Evolutionary conservation across 768 basidiomycete genomes (phyloP).

Genomic region (Tylopilus sp.): DNA sequence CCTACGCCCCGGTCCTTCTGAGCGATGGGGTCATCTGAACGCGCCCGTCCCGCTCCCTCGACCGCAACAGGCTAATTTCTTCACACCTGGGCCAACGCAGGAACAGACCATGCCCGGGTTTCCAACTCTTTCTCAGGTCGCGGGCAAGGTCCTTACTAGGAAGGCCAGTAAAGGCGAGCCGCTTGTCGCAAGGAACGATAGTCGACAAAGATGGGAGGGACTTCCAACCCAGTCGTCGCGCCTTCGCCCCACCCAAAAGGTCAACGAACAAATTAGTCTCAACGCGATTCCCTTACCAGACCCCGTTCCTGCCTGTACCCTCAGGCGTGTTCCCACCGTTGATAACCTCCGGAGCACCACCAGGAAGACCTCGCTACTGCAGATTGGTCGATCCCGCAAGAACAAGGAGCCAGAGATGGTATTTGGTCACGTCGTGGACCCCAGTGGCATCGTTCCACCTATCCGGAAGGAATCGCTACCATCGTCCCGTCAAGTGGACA

Average conservation of each 20-base stretch:
- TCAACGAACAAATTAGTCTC: constrained; percentile 7
- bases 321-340: constrained; percentile 9
- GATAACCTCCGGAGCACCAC: constrained; percentile 4
- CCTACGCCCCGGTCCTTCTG: neutral
- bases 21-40: neutral
- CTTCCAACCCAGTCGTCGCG: neutral
- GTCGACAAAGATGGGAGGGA: constrained; percentile 3
- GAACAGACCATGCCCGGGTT: constrained; percentile 1
- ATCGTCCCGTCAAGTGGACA: neutral
- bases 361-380: constrained; percentile 8
- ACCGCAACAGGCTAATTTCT: neutral
- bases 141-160: constrained; percentile 8
- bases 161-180: constrained; percentile 1
- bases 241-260: neutral
- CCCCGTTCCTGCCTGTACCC: neutral
- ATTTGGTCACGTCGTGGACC: constrained; percentile 18
- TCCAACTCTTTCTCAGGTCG: constrained; percentile 21
- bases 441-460: constrained; percentile 1
- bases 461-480: constrained; percentile 16
- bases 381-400: constrained; percentile 1
- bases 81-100: neutral
- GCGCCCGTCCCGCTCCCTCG: neutral
- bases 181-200: neutral
- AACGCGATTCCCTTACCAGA: constrained; percentile 13
- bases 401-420: constrained; percentile 3